phyloP scores from a whole-genome alignment of 2,329 filamentous ascomycete species.

The Colletotrichum liaoningense region DNA sequence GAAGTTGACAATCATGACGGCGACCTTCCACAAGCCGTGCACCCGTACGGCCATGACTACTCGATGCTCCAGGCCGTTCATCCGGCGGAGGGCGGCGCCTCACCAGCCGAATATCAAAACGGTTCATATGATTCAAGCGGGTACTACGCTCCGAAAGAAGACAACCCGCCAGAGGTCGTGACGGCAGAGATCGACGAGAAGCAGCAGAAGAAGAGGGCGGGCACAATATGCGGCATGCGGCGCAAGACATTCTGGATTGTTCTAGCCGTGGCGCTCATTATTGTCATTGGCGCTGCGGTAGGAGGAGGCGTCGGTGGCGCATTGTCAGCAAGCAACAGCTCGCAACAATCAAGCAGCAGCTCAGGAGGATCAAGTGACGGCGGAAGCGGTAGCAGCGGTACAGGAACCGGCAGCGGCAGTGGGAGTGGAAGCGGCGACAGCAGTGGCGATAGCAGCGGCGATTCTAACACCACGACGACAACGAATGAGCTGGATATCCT shows the following conservation, averaged over 20 bases:
- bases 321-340: constrained; percentile 11
- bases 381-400: not conserved
- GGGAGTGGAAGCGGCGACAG: not conserved
- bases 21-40: constrained; percentile 17
- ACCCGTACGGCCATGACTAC: constrained; percentile 5
- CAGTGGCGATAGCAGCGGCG: not conserved
- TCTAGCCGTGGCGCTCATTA: not conserved
- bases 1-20: constrained; percentile 8
- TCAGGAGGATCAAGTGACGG: not conserved
- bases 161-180: constrained; percentile 4
- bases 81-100: not conserved
- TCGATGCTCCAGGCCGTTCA: constrained; percentile 21
- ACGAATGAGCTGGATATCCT: constrained; percentile 7
- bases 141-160: constrained; percentile 22
- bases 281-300: constrained; percentile 24
- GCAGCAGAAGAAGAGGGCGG: not conserved
- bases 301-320: constrained; percentile 30
- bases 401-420: not conserved
- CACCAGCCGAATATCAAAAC: not conserved
- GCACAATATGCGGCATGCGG: constrained; percentile 28
- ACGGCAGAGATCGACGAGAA: not conserved
- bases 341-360: constrained; percentile 11
- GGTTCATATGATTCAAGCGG: not conserved
- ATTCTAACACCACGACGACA: constrained; percentile 8
- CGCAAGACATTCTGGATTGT: constrained; percentile 33